Conservation (phyloP, 495 filamentous ascomycete genomes). For the Penicillium robsamsonii region DNA sequence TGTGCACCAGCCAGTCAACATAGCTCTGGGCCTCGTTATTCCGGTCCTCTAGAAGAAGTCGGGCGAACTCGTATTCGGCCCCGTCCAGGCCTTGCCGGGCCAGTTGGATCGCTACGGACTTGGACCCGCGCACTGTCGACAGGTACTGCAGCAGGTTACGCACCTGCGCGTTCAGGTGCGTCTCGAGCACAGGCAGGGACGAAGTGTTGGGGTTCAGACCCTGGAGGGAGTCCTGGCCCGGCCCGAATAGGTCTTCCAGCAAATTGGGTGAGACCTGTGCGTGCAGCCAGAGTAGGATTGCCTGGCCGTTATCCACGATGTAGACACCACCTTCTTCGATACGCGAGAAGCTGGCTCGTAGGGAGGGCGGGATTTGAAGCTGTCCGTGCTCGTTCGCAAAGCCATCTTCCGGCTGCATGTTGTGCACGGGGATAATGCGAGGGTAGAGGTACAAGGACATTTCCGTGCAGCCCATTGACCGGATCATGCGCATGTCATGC, state of each 20-base stretch:
- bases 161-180: constrained; percentile 92
- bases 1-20: constrained; percentile 96
- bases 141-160: constrained; percentile 90
- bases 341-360: constrained; percentile 83
- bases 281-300: constrained; percentile 88
- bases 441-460: constrained; percentile 93
- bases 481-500: constrained; percentile 87
- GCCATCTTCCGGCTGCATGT: constrained; percentile 70
- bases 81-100: constrained; percentile 93
- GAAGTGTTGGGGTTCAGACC: constrained; percentile 75
- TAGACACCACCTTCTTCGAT: constrained; percentile 97
- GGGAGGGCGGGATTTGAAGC: constrained; percentile 62
- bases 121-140: constrained; percentile 74
- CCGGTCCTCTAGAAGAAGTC: constrained; percentile 85
- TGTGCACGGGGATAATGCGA: constrained; percentile 87
- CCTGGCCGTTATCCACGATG: constrained; percentile 94
- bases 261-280: constrained; percentile 72
- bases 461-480: constrained; percentile 79
- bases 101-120: constrained; percentile 84
- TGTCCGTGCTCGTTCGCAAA: constrained; percentile 89
- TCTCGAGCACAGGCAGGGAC: constrained; percentile 71
- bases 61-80: constrained; percentile 93
- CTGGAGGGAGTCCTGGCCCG: constrained; percentile 67
- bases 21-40: constrained; percentile 98
- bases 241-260: constrained; percentile 86